Percentiles rank a stretch among this genome's conserved stretches.
These are phyloP conservation scores for Pleurotus platypus DNA, from an alignment of 768 basidiomycete species.

Conservation along the genomic window DNA sequence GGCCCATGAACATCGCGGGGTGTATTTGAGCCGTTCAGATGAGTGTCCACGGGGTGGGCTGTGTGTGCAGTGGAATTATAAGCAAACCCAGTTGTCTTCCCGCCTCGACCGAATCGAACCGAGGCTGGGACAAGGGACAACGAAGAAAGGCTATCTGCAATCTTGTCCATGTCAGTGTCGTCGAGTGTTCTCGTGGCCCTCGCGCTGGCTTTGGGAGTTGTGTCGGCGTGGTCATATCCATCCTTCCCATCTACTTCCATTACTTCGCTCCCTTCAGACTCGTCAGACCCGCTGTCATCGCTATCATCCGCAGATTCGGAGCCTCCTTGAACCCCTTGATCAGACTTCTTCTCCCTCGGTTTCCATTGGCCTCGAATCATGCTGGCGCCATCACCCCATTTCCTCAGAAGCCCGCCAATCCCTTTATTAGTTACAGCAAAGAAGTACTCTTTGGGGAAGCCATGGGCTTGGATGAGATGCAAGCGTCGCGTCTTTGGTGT, in stretches of 20 bases:
- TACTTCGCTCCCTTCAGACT: slow-evolving; percentile 15
- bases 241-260: slow-evolving; percentile 7
- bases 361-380: slow-evolving; percentile 76
- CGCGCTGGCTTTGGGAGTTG: slow-evolving; percentile 15
- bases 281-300: slow-evolving; percentile 21
- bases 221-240: slow-evolving; percentile 8
- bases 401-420: slow-evolving; percentile 72
- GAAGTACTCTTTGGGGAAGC: slow-evolving; percentile 86
- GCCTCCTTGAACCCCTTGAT: slow-evolving; percentile 20
- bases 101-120: slow-evolving; percentile 73
- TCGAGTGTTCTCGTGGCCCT: slow-evolving; percentile 10
- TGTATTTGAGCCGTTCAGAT: not conserved
- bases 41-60: not conserved
- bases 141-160: slow-evolving; percentile 46
- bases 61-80: slow-evolving; percentile 2
- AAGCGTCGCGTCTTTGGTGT: slow-evolving; percentile 75
- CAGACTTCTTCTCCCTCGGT: slow-evolving; percentile 24
- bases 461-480: slow-evolving; percentile 80
- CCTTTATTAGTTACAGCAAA: slow-evolving; percentile 92
- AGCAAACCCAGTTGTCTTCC: slow-evolving; percentile 49
- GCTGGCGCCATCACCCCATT: slow-evolving; percentile 83
- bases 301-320: slow-evolving; percentile 15
- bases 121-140: slow-evolving; percentile 63
- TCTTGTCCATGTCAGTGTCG: slow-evolving; percentile 37
- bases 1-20: not conserved